Conservation (phyloP, 1,284 basidiomycete species). For the Sphaerobolus stellatus region DNA sequence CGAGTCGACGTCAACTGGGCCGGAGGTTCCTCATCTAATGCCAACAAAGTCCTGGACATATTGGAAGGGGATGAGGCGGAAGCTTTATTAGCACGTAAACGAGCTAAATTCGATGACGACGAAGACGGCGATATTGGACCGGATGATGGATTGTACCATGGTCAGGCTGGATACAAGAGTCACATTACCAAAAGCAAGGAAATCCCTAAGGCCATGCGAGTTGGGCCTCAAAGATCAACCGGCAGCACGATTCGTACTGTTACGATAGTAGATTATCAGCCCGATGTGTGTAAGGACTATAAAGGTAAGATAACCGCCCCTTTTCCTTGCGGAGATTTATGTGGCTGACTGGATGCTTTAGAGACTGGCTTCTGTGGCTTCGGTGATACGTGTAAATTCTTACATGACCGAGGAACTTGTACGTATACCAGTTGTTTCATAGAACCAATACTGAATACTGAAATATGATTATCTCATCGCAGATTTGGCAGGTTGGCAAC, state of each 20-base stretch:
- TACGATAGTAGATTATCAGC: constrained; percentile 97
- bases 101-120: constrained; percentile 51
- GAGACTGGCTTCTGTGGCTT: constrained; percentile 99
- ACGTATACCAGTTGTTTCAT: constrained; percentile 34
- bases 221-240: constrained; percentile 78
- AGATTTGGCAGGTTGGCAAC: constrained; percentile 98
- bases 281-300: constrained; percentile 99
- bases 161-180: constrained; percentile 77
- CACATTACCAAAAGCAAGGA: constrained; percentile 83
- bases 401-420: constrained; percentile 88
- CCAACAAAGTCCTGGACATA: constrained; percentile 68
- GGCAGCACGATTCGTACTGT: constrained; percentile 93
- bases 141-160: constrained; percentile 89
- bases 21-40: constrained; percentile 55
- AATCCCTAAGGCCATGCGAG: constrained; percentile 84
- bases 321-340: constrained; percentile 18
- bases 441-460: constrained; percentile 12
- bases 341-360: constrained; percentile 31
- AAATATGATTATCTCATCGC: constrained; percentile 33
- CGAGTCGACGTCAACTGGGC: constrained; percentile 75
- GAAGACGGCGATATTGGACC: constrained; percentile 61
- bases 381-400: constrained; percentile 97
- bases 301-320: constrained; percentile 83
- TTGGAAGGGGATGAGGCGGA: constrained; percentile 77
- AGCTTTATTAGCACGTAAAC: constrained; percentile 62